Evolutionary conservation across 371 early-diverging fungal species (phyloP).

Genomic region (Basidiobolus meristosporus): DNA sequence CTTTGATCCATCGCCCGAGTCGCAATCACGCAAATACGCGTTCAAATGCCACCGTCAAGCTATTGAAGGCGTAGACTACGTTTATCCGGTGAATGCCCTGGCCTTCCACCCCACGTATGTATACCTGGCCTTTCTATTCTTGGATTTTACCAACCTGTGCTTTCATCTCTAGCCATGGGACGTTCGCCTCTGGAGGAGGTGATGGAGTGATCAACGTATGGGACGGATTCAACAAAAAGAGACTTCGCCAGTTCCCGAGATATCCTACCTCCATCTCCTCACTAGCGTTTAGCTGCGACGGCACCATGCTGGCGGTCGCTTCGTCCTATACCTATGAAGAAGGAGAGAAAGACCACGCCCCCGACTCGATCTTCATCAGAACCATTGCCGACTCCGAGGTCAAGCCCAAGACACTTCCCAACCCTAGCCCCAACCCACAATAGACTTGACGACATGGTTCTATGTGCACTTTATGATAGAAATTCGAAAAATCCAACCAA

Average conservation of each 20-base stretch:
- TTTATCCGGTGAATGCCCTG: conserved; percentile 87
- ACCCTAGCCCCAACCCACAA: too few relatives aligned
- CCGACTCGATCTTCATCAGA: conserved; percentile 61
- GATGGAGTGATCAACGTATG: conserved; percentile 85
- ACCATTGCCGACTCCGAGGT: conserved; percentile 46
- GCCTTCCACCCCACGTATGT: conserved; percentile 78
- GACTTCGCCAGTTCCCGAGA: conserved; percentile 53
- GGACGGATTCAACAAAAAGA: conserved; percentile 82
- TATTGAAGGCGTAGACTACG: conserved; percentile 53
- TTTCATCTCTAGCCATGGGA: conserved; percentile 36
- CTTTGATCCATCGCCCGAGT: conserved; percentile 47
- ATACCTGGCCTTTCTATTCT: neutral
- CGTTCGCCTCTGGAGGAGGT: conserved; percentile 88
- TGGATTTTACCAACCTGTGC: neutral
- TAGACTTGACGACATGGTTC: too few relatives aligned
- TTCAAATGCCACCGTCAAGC: conserved; percentile 87
- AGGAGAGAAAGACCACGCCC: conserved; percentile 75
- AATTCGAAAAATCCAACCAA: too few relatives aligned
- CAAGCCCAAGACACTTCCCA: conserved; percentile 31
- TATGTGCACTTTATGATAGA: too few relatives aligned
- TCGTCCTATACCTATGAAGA: conserved; percentile 87
- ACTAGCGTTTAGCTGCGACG: conserved; percentile 65
- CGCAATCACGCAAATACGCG: conserved; percentile 64
- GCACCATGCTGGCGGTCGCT: conserved; percentile 67
- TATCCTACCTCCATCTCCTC: conserved; percentile 72